A percentile compares a stretch with the other conserved stretches of the same genome.
These are phyloP conservation scores for Eucalyptus tenuipes DNA, from an alignment of 345 rosid genomes.

Conservation along the genomic window DNA sequence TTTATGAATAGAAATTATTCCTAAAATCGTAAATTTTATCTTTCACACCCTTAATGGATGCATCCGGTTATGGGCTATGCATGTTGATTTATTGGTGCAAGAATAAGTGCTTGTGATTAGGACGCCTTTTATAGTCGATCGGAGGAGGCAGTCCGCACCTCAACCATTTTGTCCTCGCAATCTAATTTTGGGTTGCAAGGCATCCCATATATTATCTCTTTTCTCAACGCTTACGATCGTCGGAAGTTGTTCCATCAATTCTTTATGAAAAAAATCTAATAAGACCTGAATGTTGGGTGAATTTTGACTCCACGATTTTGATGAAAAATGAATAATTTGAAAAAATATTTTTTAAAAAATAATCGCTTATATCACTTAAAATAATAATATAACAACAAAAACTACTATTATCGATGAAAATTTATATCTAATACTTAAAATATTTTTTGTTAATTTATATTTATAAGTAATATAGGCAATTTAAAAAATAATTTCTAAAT, in stretches of 20 bases:
- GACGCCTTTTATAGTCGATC: fast-evolving
- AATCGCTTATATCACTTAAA: neutral
- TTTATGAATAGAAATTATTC: fast-evolving
- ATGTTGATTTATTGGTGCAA: neutral
- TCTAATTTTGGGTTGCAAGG: neutral
- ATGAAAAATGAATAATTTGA: neutral
- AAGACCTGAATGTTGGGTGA: too few relatives aligned
- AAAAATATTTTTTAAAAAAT: fast-evolving
- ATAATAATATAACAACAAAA: neutral
- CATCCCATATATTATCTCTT: too few relatives aligned
- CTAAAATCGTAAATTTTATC: fast-evolving
- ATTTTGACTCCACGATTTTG: fast-evolving
- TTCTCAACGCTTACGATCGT: fast-evolving
- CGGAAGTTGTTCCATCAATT: too few relatives aligned
- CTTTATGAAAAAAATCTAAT: neutral
- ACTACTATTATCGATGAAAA: fast-evolving
- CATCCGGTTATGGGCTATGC: too few relatives aligned
- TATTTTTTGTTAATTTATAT: neutral
- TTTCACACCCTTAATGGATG: fast-evolving
- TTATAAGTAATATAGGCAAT: neutral
- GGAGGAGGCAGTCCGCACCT: fast-evolving
- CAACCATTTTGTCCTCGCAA: neutral
- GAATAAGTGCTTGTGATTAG: too few relatives aligned
- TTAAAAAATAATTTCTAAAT: too few relatives aligned
- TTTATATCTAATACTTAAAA: neutral